phyloP scores from a whole-genome alignment of 1,284 basidiomycete species.

The Leccinum pachyderme region DNA sequence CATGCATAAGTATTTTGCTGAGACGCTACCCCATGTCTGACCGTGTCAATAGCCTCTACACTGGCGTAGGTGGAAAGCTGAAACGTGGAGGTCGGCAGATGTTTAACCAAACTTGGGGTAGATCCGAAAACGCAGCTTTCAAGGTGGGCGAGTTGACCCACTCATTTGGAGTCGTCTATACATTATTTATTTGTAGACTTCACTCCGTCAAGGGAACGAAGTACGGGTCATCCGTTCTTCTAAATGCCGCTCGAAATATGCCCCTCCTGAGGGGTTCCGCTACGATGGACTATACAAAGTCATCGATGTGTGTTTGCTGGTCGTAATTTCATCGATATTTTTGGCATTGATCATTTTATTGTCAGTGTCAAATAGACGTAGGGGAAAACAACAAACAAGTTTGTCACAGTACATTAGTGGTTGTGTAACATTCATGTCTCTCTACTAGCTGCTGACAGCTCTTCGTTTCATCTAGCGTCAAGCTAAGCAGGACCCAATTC shows the following conservation, averaged over 20 bases:
- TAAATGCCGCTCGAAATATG: not conserved
- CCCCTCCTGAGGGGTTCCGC: not conserved
- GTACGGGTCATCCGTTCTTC: conserved; percentile 5
- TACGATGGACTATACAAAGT: conserved; percentile 3
- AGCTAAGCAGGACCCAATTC: not conserved
- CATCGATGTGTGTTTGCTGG: not conserved
- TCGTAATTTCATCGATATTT: not conserved
- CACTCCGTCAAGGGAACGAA: conserved; percentile 11
- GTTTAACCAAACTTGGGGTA: conserved; percentile 26
- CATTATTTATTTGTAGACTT: conserved; percentile 15
- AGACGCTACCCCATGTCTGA: conserved; percentile 3
- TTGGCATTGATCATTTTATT: not conserved
- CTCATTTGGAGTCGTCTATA: not conserved
- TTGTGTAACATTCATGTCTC: not conserved
- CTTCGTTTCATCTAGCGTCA: not conserved
- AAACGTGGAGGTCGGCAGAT: conserved; percentile 19
- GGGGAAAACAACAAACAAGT: not conserved
- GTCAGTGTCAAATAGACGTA: not conserved
- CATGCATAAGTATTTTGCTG: not conserved
- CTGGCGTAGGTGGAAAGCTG: conserved; percentile 25
- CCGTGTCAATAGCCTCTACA: conserved; percentile 24
- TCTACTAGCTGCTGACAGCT: not conserved
- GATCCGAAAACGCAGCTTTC: conserved; percentile 15
- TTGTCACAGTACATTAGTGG: not conserved
- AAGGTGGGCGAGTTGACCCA: conserved; percentile 10